phyloP scores from a whole-genome alignment of 2,329 filamentous ascomycete species.

The Aspergillus fijiensis region DNA sequence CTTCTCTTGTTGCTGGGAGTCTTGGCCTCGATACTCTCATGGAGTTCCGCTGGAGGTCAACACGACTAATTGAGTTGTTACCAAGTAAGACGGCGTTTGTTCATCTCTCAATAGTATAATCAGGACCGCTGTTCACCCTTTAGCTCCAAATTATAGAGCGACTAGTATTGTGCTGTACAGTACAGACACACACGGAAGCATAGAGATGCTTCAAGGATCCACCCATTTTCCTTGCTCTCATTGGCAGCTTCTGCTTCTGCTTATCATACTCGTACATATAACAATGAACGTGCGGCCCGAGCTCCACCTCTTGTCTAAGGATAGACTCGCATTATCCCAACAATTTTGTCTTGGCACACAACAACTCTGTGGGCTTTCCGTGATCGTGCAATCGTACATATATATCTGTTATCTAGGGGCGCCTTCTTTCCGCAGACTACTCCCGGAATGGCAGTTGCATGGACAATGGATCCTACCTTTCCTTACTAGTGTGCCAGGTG shows the following conservation, averaged over 20 bases:
- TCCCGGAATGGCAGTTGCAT: neutral
- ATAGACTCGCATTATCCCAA: slow-evolving; percentile 12
- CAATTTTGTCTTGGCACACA: neutral
- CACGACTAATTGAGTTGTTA: too few relatives aligned
- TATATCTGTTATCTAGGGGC: neutral
- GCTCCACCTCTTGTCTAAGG: slow-evolving; percentile 13
- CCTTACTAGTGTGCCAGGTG: neutral
- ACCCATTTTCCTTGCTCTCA: slow-evolving; percentile 2
- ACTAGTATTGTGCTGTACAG: too few relatives aligned
- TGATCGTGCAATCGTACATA: neutral
- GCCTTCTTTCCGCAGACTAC: neutral
- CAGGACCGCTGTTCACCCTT: too few relatives aligned
- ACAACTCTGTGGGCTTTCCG: neutral
- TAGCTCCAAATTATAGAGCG: too few relatives aligned
- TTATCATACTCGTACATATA: neutral
- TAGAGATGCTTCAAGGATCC: slow-evolving; percentile 1
- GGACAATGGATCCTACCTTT: neutral
- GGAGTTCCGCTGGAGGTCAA: neutral
- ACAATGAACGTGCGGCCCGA: slow-evolving; percentile 20
- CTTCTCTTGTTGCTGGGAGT: too few relatives aligned
- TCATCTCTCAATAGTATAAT: too few relatives aligned
- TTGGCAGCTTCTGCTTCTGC: too few relatives aligned
- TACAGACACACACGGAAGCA: neutral
- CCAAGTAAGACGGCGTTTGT: too few relatives aligned
- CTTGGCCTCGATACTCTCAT: too few relatives aligned